Base-by-base conservation (phyloP, 2,329 filamentous ascomycete species). In the Septoria linicola region DNA sequence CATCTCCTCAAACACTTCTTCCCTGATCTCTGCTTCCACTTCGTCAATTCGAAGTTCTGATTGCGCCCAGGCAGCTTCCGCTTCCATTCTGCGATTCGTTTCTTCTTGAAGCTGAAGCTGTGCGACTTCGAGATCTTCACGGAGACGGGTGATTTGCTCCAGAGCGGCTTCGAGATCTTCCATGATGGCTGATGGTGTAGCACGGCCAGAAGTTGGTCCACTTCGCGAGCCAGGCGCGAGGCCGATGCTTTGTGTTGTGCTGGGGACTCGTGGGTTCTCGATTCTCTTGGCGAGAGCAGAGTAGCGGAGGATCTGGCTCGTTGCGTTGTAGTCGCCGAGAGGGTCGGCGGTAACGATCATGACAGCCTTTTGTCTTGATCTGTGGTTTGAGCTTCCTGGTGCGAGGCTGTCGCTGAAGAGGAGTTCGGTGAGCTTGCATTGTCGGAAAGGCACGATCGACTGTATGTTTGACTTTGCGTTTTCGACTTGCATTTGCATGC, bases 341-440 rank as follows among this genome's bases (percentile, higher is more conserved):
- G 93, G 89, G 64, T 99, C 92, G 2, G 92, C 93, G 0, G 92
- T 96, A 13, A 97, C 92, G 50, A 99, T 87, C 91, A 99, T 97
- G 63, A 95, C 83, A 1, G 86, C 91, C 64, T 87, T 91, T 67
- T 97, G 93, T 0, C 89, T 87, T 57, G 83, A 82, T 13, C 84
- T 82, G 11, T 78, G 75, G 14, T 54, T 42, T 16, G 65, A 60
- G 63, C 73, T 64, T 45, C 77, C 66, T 0, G 78, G 68, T 0
- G 67, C 62, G 61, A 76, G 76, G 25, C 71, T 75, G 64, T 78
- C 78, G 48, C 71, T 75, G 67, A 78, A 78, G 53, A 78, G 71
- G 4, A 77, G 68, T 54, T 78, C 76, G 19, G 76, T 78, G 48
- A 78, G 72, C 58, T 78, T 78, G 68, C 76, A 78, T 59, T 78